Percentiles rank a stretch among this genome's conserved stretches.
These are phyloP conservation scores for Talaromyces funiculosus DNA, from an alignment of 2,329 filamentous ascomycete species.

Conservation along the genomic window DNA sequence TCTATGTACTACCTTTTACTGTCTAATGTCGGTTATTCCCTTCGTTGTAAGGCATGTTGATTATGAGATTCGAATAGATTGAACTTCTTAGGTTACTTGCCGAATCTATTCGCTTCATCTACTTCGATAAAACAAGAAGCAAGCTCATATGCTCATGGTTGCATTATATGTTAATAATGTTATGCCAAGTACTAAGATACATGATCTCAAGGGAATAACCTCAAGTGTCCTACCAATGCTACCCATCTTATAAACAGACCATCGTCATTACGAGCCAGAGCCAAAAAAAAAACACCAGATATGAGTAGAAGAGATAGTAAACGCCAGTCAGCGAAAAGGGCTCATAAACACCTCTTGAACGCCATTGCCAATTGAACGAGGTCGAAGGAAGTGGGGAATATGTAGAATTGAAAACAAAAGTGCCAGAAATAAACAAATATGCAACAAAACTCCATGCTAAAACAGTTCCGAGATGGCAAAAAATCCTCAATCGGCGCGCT, in stretches of 20 bases:
- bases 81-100: not conserved
- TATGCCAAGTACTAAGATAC: not conserved
- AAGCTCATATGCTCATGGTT: not conserved
- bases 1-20: not conserved
- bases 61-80: not conserved
- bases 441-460: constrained; percentile 2
- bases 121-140: not conserved
- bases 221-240: not conserved
- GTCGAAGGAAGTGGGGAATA: not conserved
- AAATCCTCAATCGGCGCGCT: not conserved
- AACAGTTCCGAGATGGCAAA: not conserved
- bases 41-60: not conserved
- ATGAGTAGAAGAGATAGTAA: not conserved
- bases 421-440: not conserved
- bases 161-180: not conserved
- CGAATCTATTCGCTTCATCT: not conserved
- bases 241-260: not conserved
- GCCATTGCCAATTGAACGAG: not conserved
- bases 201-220: not conserved
- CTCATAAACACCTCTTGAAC: not conserved
- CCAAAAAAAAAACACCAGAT: not conserved
- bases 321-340: not conserved
- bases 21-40: not conserved
- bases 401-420: constrained; percentile 4
- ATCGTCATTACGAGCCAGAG: not conserved